Evolutionary conservation across 1,284 basidiomycete genomes (phyloP).

Genomic region (Sphagnurus paluster): DNA sequence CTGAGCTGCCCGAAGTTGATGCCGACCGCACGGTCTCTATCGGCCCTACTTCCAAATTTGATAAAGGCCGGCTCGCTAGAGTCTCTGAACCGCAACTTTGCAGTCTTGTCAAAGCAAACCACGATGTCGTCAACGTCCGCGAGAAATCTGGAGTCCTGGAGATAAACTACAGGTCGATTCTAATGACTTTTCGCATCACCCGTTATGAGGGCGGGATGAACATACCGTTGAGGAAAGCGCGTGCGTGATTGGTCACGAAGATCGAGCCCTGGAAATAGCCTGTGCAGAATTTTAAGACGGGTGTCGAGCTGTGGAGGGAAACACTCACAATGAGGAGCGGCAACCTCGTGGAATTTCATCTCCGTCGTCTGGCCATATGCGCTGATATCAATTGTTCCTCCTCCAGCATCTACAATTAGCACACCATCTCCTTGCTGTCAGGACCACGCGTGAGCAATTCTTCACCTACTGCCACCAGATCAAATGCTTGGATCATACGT

Average conservation of each 20-base stretch:
- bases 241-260: conserved; percentile 40
- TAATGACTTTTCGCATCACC: not conserved
- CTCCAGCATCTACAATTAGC: conserved; percentile 57
- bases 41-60: conserved; percentile 47
- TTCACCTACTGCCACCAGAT: not conserved
- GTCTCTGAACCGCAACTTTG: conserved; percentile 47
- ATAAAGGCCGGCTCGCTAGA: conserved; percentile 44
- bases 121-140: conserved; percentile 45
- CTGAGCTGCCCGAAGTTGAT: conserved; percentile 40
- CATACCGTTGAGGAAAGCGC: conserved; percentile 29
- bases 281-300: not conserved
- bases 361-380: conserved; percentile 34
- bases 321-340: conserved; percentile 26
- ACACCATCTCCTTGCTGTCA: conserved; percentile 41
- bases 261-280: conserved; percentile 11
- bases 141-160: conserved; percentile 26
- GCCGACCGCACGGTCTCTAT: conserved; percentile 40
- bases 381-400: conserved; percentile 56
- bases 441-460: not conserved
- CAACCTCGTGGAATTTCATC: conserved; percentile 27
- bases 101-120: conserved; percentile 49
- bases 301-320: not conserved
- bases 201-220: conserved; percentile 27
- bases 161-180: conserved; percentile 15
- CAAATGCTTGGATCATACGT: not conserved